Conservation (phyloP, 1,284 basidiomycete genomes). For the Pisolithus thermaeus region DNA sequence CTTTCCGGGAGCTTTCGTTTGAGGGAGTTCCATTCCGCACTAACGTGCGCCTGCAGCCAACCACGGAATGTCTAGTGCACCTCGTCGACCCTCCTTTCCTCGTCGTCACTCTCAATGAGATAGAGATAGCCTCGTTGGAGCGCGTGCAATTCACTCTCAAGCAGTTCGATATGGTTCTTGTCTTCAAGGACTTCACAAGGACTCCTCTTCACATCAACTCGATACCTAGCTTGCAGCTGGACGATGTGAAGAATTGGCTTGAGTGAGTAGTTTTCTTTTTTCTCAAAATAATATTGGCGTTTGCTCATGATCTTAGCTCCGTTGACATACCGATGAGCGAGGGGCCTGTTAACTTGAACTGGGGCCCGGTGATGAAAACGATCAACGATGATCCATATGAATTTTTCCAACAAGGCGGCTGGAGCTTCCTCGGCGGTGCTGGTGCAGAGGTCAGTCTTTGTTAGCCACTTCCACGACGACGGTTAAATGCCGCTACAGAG, state of each 20-base stretch:
- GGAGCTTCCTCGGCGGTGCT: conserved; percentile 88
- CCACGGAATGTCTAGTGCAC: conserved; percentile 95
- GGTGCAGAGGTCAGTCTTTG: conserved; percentile 52
- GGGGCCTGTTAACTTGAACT: conserved; percentile 96
- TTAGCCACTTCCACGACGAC: conserved; percentile 2
- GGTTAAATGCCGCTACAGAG: conserved; percentile 37
- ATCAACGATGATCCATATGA: conserved; percentile 94
- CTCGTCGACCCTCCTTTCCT: conserved; percentile 95
- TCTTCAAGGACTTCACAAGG: conserved; percentile 95
- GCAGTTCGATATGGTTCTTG: conserved; percentile 96
- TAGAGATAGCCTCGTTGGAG: conserved; percentile 96
- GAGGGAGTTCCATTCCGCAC: conserved; percentile 96
- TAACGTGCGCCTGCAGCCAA: conserved; percentile 92
- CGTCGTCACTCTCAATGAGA: conserved; percentile 90
- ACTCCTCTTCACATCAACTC: conserved; percentile 92
- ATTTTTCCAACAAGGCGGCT: conserved; percentile 95
- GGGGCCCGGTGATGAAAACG: conserved; percentile 97
- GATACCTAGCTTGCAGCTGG: conserved; percentile 84
- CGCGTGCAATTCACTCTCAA: conserved; percentile 96
- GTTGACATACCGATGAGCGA: conserved; percentile 96
- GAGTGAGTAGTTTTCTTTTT: conserved; percentile 58
- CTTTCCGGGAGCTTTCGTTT: conserved; percentile 96
- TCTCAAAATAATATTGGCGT: conserved; percentile 1
- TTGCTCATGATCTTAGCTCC: conserved; percentile 48
- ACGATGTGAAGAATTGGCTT: conserved; percentile 97